phyloP scores from a whole-genome alignment of 441 rosid species.

The Erysimum cheiri region DNA sequence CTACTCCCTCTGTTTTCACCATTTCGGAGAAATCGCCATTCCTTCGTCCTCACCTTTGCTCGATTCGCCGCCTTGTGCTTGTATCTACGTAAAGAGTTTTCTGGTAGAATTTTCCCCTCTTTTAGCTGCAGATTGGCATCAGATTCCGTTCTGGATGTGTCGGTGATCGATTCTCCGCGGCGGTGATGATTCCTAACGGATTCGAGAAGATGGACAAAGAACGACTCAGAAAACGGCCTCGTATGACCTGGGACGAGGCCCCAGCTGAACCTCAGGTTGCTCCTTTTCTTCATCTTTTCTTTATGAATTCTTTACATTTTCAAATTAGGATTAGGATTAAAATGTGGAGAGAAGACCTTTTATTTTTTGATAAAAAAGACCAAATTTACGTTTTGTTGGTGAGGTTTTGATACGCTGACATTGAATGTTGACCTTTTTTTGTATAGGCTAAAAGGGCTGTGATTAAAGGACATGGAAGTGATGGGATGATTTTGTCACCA shows the following conservation, averaged over 20 bases:
- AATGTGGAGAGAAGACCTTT: slow-evolving; percentile 21
- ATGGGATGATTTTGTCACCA: slow-evolving; percentile 58
- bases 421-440: background rate
- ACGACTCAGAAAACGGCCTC: slow-evolving; percentile 73
- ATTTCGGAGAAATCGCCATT: background rate
- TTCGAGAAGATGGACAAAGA: slow-evolving; percentile 59
- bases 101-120: slow-evolving; percentile 26
- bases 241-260: slow-evolving; percentile 79
- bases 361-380: background rate
- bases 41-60: background rate
- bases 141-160: slow-evolving; percentile 8
- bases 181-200: slow-evolving; percentile 43
- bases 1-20: slow-evolving; percentile 17
- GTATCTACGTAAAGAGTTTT: slow-evolving; percentile 12
- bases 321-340: slow-evolving; percentile 33
- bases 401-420: slow-evolving; percentile 40
- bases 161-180: slow-evolving; percentile 23
- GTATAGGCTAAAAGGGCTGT: slow-evolving; percentile 54
- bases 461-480: slow-evolving; percentile 40
- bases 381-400: background rate
- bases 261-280: slow-evolving; percentile 69
- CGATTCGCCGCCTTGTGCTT: slow-evolving; percentile 26
- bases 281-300: slow-evolving; percentile 5
- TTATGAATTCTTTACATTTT: background rate
- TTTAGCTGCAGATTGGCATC: slow-evolving; percentile 42